Evolutionary conservation across 1,284 basidiomycete species (phyloP).

Genomic region (Farysia itapuensis): DNA sequence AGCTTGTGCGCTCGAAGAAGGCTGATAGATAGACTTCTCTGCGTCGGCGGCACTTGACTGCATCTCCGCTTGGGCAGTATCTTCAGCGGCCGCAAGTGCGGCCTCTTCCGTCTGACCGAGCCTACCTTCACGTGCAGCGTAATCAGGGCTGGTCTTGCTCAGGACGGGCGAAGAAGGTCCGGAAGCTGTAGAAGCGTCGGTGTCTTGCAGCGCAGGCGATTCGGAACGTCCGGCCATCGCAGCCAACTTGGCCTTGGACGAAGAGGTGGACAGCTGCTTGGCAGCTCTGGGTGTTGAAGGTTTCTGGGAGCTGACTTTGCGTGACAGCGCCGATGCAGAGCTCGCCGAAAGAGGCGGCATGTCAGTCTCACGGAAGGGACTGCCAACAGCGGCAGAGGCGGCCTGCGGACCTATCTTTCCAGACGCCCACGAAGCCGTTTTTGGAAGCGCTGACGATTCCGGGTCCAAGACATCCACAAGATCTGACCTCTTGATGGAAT

Average conservation of each 20-base stretch:
- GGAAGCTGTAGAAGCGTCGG: slow-evolving; percentile 24
- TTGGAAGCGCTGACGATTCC: slow-evolving; percentile 53
- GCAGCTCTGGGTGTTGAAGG: slow-evolving; percentile 20
- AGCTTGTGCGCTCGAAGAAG: slow-evolving; percentile 79
- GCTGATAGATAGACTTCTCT: slow-evolving; percentile 70
- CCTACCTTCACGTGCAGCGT: slow-evolving; percentile 1
- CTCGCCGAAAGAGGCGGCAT: slow-evolving; percentile 47
- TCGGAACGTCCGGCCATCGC: slow-evolving; percentile 22
- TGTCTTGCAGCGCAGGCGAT: slow-evolving; percentile 19
- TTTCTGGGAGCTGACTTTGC: slow-evolving; percentile 39
- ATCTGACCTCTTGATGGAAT: slow-evolving; percentile 32
- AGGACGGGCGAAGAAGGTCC: slow-evolving; percentile 24
- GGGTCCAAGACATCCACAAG: slow-evolving; percentile 14
- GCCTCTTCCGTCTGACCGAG: slow-evolving; percentile 4
- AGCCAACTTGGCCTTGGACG: slow-evolving; percentile 18
- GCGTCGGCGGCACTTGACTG: slow-evolving; percentile 60
- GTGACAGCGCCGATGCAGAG: slow-evolving; percentile 25
- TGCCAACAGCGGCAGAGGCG: slow-evolving; percentile 22
- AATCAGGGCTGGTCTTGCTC: slow-evolving; percentile 4
- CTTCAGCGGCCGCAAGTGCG: neutral
- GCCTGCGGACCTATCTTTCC: slow-evolving; percentile 39
- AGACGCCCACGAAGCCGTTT: slow-evolving; percentile 58
- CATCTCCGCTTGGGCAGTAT: slow-evolving; percentile 1
- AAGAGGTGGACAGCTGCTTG: slow-evolving; percentile 14
- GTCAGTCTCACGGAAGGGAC: slow-evolving; percentile 46